Base-by-base conservation (phyloP, 2,329 filamentous ascomycete species). In the Colletotrichum australisinense region DNA sequence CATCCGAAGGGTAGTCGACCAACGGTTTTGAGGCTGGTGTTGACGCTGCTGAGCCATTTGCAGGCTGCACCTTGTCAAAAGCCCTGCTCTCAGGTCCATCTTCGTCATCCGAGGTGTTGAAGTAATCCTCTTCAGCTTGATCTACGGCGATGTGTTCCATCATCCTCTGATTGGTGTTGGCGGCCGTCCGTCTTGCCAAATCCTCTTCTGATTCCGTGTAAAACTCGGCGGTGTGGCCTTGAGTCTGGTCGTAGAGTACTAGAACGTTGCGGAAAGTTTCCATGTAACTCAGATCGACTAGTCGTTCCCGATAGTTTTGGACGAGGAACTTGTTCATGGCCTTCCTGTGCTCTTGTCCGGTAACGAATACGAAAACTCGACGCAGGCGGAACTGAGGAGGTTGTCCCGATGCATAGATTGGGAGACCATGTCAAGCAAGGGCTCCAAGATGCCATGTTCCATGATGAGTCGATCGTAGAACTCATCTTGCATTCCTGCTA, bases 361-460 rank as follows among this genome's bases (percentile, higher is more conserved):
- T 95, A 78, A 98, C 94, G 79, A 93, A 95, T 78, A 97, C 95
- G 76, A 99, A 98, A 99, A 90, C 79, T 99, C 97, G 11, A 98
- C 88, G 78, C 95, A 98, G 9, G 95, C 96, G 0, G 96, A 98
- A 81, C 97, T 97, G 38, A 98, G 88, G 3, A 99, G 88, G 77
- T 98, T 98, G 82, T 99, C 96, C 55, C 95, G 91, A 1, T 95
- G 94, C 90, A 98, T 93, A 0, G 95, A 97, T 76, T 94, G 91
- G 68, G 93, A 89, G 42, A 98, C 89, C 49, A 98, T 92, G 76
- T 97, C 91, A 16, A 99, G 86, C 42, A 98, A 94, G 1, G 95
- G 93, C 53, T 93, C 94, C 72, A 98, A 92, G 0, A 97, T 91
- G 73, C 92, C 91, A 80, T 95, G 93, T 76, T 95, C 91, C 30